Base-by-base conservation (phyloP, 2,329 filamentous ascomycete genomes). In the Penicillium sp. region DNA sequence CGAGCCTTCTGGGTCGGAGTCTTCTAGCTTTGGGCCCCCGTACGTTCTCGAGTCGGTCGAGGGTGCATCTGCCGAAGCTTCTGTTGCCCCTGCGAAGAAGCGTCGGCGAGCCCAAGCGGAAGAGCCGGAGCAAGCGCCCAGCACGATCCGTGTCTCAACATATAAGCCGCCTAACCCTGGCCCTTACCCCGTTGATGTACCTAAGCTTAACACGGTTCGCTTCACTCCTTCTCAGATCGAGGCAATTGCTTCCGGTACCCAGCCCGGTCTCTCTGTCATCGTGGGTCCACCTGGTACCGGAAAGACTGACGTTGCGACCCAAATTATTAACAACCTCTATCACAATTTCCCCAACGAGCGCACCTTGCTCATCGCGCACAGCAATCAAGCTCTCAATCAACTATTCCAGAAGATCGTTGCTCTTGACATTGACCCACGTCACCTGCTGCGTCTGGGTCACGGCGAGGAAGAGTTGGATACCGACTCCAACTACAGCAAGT, bases 301-400 rank as follows among this genome's bases (percentile, higher is more conserved):
- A 56, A 99, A 99, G 77, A 99, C 94, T n/a, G 94, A 99, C 72
- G 94, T 99, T 47, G 92, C 91, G 43, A 96, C 92, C 4, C 94
- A 99, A 71, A 95, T 97, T 69, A 99, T 99, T 74, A 96, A 90
- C 76, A 96, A 97, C 70, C 88, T 99, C 62, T 99, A 99, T 68
- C 92, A 97, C 77, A 96, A 97, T 73, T 99, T 96, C 69, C 92
- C 94, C 7, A 80, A 87, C 57, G 91, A 99, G 71, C 88, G 90
- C 62, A 99, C 94, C 0, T 77, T 99, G 16, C 83, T 99, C 36
- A 85, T 99, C 57, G 94, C 94, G 4, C 94, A 99, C 71, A 97
- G 92, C 73, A 99, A 99, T 67, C 95, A 99, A 71, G 95, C 94
- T 2, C 78, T 99, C 9, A 99, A 99, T 66, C 94, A 99, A 69